A percentile compares a stretch with the other conserved stretches of the same genome.
phyloP scores from a whole-genome alignment of 768 basidiomycete species.

The Fomitopsis pulvina region DNA sequence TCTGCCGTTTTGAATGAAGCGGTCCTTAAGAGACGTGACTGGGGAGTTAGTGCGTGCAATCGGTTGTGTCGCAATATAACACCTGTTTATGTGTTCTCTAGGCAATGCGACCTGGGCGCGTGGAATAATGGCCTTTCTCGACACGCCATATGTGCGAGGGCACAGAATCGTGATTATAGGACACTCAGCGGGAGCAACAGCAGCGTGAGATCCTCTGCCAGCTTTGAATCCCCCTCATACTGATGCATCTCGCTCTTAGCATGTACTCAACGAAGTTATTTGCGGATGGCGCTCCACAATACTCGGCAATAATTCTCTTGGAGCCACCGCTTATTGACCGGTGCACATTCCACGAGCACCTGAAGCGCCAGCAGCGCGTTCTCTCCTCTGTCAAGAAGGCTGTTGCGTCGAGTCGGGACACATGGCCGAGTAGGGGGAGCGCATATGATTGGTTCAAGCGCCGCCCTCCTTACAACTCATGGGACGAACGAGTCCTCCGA shows the following conservation, averaged over 20 bases:
- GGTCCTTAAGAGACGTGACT: neutral
- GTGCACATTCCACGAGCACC: neutral
- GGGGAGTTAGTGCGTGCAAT: neutral
- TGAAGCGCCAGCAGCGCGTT: neutral
- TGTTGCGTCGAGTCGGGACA: conserved; percentile 37
- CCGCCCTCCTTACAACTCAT: neutral
- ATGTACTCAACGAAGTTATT: neutral
- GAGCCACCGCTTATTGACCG: neutral
- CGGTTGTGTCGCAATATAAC: no score
- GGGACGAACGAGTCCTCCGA: neutral
- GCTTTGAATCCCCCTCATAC: no score
- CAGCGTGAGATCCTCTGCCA: neutral
- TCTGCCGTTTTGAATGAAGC: neutral
- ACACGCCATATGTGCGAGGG: neutral
- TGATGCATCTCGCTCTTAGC: neutral
- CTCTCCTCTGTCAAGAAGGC: conserved; percentile 20
- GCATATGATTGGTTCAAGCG: conserved; percentile 30
- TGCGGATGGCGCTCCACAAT: neutral
- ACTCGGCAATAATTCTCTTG: neutral
- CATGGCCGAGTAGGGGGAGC: conserved; percentile 45
- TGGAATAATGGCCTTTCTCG: neutral
- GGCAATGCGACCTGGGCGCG: neutral
- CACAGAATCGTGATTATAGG: neutral
- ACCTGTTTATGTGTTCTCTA: no score
- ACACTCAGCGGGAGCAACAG: neutral